A percentile compares a stretch with the other conserved stretches of the same genome.
Evolutionary conservation across 805 yeast species (phyloP).

Genomic region (Sporopachydermia quercuum): DNA sequence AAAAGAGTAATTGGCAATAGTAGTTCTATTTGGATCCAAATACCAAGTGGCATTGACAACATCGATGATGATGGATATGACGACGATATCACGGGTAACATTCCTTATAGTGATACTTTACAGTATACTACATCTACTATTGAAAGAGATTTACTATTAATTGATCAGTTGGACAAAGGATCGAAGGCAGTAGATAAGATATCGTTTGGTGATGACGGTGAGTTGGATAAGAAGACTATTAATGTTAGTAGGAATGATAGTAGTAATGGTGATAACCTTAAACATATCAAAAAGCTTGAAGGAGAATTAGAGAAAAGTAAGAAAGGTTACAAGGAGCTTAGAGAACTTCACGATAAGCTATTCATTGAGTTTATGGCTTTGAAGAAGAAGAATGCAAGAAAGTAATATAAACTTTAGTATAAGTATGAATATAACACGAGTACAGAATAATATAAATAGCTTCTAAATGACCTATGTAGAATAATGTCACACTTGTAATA

Average conservation of each 20-base stretch:
- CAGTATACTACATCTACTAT: constrained; percentile 24
- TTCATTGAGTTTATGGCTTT: constrained; percentile 33
- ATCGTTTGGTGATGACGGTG: constrained; percentile 2
- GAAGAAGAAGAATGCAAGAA: not conserved
- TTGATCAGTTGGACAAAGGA: constrained; percentile 7
- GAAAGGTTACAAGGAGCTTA: constrained; percentile 42
- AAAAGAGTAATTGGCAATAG: constrained; percentile 41
- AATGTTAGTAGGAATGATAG: constrained; percentile 12
- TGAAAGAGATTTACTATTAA: constrained; percentile 3
- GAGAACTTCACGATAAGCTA: constrained; percentile 44
- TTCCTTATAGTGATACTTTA: constrained; percentile 24
- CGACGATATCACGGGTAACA: constrained; percentile 39
- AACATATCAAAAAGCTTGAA: constrained; percentile 24
- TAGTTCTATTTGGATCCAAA: constrained; percentile 22
- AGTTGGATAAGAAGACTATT: constrained; percentile 5
- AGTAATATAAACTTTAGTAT: not conserved
- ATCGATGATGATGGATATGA: constrained; percentile 33
- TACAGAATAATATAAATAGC: no score
- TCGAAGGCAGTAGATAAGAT: constrained; percentile 3
- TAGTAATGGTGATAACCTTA: no score
- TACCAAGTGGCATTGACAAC: constrained; percentile 12
- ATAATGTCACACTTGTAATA: no score
- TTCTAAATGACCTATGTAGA: no score
- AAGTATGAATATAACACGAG: constrained; percentile 2
- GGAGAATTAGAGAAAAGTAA: constrained; percentile 35